phyloP scores from a whole-genome alignment of 169 alveolate species.

The Neospora caninum region DNA sequence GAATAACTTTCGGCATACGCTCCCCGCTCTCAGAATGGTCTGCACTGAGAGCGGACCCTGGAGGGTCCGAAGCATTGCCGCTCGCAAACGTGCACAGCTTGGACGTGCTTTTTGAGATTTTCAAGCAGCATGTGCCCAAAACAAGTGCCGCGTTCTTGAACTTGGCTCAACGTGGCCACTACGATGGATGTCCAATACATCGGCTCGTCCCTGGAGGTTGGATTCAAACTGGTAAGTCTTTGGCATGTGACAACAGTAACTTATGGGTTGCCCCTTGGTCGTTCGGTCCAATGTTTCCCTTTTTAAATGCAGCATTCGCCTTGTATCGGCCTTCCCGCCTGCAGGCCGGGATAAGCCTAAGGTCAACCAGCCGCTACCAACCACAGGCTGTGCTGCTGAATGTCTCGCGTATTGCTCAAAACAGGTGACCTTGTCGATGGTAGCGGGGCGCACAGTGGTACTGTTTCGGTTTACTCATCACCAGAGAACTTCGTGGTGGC shows the following conservation, averaged over 20 bases:
- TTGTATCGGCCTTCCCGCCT: background rate
- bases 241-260: background rate
- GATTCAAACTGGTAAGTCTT: conserved; percentile 11
- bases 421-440: conserved; percentile 35
- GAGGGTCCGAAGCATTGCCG: background rate
- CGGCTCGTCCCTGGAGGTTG: conserved; percentile 32
- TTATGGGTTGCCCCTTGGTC: too few relatives aligned
- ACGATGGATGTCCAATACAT: conserved; percentile 25
- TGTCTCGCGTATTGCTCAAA: background rate
- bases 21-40: background rate
- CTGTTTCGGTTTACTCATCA: too few relatives aligned
- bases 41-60: background rate
- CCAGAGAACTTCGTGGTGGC: background rate
- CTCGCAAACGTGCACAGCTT: background rate
- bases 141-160: background rate
- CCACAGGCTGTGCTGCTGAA: background rate
- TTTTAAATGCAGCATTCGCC: background rate
- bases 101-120: conserved; percentile 16
- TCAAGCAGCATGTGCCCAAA: background rate
- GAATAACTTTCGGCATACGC: background rate
- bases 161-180: background rate
- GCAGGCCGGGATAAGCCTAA: too few relatives aligned
- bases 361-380: too few relatives aligned
- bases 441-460: conserved; percentile 26
- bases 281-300: background rate